A percentile compares a stretch with the other conserved stretches of the same genome.
Evolutionary conservation across 2,329 filamentous ascomycete species (phyloP).

Genomic region (Aspergillus fumigatiaffinis): DNA sequence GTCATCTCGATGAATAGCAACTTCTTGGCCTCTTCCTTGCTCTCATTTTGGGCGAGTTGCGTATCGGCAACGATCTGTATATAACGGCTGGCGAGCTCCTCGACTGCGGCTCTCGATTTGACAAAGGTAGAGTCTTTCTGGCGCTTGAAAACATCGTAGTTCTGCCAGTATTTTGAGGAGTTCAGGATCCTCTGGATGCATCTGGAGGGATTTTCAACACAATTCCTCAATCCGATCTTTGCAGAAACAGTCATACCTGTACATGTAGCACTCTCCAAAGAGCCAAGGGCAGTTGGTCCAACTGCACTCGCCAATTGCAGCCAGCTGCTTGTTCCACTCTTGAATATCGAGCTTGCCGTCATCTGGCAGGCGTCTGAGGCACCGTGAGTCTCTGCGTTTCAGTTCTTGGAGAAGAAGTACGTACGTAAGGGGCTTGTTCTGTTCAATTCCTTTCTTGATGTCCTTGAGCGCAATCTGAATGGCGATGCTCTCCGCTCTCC

Average conservation of each 20-base stretch:
- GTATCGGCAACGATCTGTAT: conserved; percentile 6
- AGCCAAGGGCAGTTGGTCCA: conserved; percentile 18
- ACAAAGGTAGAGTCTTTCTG: conserved; percentile 27
- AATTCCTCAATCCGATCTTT: too few relatives aligned
- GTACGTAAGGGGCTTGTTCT: too few relatives aligned
- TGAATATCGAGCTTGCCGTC: conserved; percentile 12
- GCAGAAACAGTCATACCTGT: conserved; percentile 2
- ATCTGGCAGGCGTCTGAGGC: too few relatives aligned
- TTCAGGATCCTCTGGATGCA: conserved; percentile 12
- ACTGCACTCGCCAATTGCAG: conserved; percentile 4
- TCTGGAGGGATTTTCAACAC: background rate
- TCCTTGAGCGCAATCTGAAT: too few relatives aligned
- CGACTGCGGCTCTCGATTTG: conserved; percentile 21
- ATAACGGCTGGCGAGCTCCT: conserved; percentile 22
- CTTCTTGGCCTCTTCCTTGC: conserved; percentile 20
- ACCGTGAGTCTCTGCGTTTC: too few relatives aligned
- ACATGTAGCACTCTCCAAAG: conserved; percentile 20
- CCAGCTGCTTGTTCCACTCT: conserved; percentile 13
- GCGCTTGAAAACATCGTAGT: conserved; percentile 24
- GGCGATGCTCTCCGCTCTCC: conserved; percentile 34
- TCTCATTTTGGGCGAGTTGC: background rate
- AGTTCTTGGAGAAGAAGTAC: too few relatives aligned
- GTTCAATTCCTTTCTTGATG: too few relatives aligned
- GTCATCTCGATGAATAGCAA: conserved; percentile 30
- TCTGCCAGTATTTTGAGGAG: conserved; percentile 14